These are phyloP conservation scores for Butyriboletus appendiculatus DNA, from an alignment of 1,284 basidiomycete species.

Conservation along the genomic window DNA sequence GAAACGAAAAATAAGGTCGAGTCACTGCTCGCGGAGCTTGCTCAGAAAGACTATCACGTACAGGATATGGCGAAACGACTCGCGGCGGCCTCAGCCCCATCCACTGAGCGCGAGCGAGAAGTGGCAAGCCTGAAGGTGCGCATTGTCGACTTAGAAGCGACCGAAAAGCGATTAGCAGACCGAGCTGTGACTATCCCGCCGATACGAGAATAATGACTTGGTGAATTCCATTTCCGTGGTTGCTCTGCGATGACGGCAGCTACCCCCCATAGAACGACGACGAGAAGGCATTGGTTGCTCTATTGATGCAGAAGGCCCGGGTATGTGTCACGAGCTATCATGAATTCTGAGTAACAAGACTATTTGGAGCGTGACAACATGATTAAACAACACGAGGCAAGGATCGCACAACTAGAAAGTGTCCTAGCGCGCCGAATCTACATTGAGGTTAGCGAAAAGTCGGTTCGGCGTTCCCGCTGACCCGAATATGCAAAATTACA, in stretches of 20 bases:
- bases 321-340: constrained; percentile 32
- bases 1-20: constrained; percentile 24
- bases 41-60: constrained; percentile 18
- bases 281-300: constrained; percentile 48
- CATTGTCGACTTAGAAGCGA: constrained; percentile 32
- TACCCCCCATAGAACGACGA: constrained; percentile 40
- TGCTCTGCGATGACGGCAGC: constrained; percentile 10
- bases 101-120: constrained; percentile 26
- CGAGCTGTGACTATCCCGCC: constrained; percentile 29
- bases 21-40: constrained; percentile 27
- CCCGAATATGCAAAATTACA: constrained; percentile 12
- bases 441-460: constrained; percentile 34
- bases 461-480: constrained; percentile 15
- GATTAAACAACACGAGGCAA: constrained; percentile 40
- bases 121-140: constrained; percentile 25
- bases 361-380: constrained; percentile 44
- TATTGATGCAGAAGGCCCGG: constrained; percentile 43
- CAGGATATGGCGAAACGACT: constrained; percentile 27
- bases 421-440: constrained; percentile 43
- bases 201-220: constrained; percentile 44
- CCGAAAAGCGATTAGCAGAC: constrained; percentile 27
- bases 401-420: constrained; percentile 44
- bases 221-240: constrained; percentile 30
- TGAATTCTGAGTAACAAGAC: constrained; percentile 1
- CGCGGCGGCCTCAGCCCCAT: constrained; percentile 20